phyloP scores from a whole-genome alignment of 169 alveolate genomes.

The Cryptosporidium meleagridis region DNA sequence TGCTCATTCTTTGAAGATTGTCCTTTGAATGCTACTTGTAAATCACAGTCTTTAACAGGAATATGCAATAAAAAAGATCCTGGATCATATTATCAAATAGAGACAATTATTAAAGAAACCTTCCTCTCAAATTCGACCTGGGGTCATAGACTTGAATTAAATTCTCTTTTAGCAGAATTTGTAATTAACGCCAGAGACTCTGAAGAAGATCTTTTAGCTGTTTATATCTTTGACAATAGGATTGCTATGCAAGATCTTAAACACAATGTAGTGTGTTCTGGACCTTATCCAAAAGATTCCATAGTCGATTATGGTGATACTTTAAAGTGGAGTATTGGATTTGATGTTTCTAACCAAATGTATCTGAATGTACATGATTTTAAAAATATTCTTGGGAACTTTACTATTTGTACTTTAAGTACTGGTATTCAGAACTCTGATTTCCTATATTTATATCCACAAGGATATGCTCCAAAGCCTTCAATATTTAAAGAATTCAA shows the following conservation, averaged over 20 bases:
- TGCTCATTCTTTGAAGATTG: conserved; percentile 58
- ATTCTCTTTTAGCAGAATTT: neutral
- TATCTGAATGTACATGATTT: conserved; percentile 18
- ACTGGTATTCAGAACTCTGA: conserved; percentile 6
- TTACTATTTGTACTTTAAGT: conserved; percentile 41
- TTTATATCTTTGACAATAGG: conserved; percentile 60
- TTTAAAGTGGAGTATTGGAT: conserved; percentile 55
- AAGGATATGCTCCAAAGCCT: conserved; percentile 48
- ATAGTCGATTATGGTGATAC: neutral
- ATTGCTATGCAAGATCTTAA: conserved; percentile 52
- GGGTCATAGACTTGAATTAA: conserved; percentile 47
- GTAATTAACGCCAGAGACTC: neutral
- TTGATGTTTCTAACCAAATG: conserved; percentile 25
- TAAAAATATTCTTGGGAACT: conserved; percentile 6
- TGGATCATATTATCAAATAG: conserved; percentile 29
- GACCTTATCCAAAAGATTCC: conserved; percentile 42
- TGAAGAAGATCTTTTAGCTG: conserved; percentile 8
- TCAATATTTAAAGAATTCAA: conserved; percentile 21
- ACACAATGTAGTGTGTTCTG: conserved; percentile 42
- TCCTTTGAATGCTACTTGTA: conserved; percentile 29
- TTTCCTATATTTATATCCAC: conserved; percentile 27
- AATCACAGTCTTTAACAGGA: conserved; percentile 25
- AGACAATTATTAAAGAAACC: conserved; percentile 10
- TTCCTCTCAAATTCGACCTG: conserved; percentile 49
- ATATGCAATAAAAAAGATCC: conserved; percentile 23